Evolutionary conservation across 192 early-diverging fungal genomes (phyloP), one percentile per base, ranked within the genome.

Genomic region (Umbelopsis vinacea): DNA sequence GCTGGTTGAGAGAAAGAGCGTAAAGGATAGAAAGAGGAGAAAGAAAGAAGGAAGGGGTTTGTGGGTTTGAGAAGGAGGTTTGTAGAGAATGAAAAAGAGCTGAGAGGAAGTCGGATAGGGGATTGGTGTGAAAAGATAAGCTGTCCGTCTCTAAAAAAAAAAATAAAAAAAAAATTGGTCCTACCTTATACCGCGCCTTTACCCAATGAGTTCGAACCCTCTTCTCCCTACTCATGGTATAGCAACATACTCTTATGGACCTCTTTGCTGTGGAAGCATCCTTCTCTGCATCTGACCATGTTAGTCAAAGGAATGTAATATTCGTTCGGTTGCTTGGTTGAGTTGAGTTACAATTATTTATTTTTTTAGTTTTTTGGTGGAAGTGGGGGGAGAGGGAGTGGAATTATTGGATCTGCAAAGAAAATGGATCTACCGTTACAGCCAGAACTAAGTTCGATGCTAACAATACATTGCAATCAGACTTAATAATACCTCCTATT

Each of bases 81-180:
- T 11, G 26, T 63, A 63, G 57, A 63, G 57, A 63, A 63, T 63
- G 57, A 63, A 63, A 63, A 17, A 26, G 37, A 54, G 11, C 40
- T 11, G 48, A 50, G 48, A n/a, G 48, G 5, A 21, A 50, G 57
- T 37, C 29, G 33, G 33, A 63, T 37, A 35, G 33, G 29, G 7
- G 26, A 35, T 57, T 43, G 33, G 57, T 63, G 57, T 63, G 57
- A 63, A 63, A 63, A 37, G 57, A 63, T 63, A 63, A 63, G 57
- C 29, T 35, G 17, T 3, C 48, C 48, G 29, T 11, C 57, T 63
- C 57, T 15, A 63, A 26, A 29, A 37, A 43, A 43, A 43, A 43
- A 43, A 43, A n/a, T n/a, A n/a, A 43, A 43, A 43, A 43, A 43
- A 43, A 43, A 11, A 4, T 43, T 43, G 40, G 40, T 43, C 40